A percentile compares a stretch with the other conserved stretches of the same genome.
Conservation (phyloP, 2,329 filamentous ascomycete genomes). For the Coniochaeta ligniaria region DNA sequence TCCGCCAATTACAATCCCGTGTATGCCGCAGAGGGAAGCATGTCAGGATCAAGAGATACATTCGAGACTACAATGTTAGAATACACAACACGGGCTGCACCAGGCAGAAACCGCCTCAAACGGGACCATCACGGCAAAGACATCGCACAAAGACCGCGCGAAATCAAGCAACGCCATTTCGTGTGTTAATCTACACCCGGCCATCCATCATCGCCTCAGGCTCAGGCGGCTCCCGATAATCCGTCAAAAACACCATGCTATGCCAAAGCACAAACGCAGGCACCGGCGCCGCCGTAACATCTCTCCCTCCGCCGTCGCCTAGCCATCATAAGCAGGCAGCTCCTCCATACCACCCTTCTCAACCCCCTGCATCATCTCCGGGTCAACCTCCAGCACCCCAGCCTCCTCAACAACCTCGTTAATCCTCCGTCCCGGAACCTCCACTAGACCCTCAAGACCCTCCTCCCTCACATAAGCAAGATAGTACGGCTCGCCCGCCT, state of each 20-base stretch:
- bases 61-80: no score
- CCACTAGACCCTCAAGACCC: slow-evolving; percentile 18
- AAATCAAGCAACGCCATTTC: neutral
- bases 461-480: slow-evolving; percentile 24
- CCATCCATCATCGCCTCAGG: neutral
- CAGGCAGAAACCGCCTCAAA: no score
- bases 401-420: neutral
- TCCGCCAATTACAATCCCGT: neutral
- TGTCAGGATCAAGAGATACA: no score
- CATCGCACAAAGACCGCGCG: no score
- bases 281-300: no score
- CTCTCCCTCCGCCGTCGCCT: neutral
- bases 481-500: slow-evolving; percentile 59
- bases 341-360: neutral
- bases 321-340: neutral
- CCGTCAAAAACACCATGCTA: neutral
- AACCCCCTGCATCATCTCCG: neutral
- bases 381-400: neutral
- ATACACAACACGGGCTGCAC: no score
- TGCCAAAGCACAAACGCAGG: neutral
- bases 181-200: neutral
- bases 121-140: no score
- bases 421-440: slow-evolving; percentile 5
- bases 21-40: no score
- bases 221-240: neutral